Evolutionary conservation across 345 rosid genomes (phyloP).

Genomic region (Chamaenerion angustifolium): DNA sequence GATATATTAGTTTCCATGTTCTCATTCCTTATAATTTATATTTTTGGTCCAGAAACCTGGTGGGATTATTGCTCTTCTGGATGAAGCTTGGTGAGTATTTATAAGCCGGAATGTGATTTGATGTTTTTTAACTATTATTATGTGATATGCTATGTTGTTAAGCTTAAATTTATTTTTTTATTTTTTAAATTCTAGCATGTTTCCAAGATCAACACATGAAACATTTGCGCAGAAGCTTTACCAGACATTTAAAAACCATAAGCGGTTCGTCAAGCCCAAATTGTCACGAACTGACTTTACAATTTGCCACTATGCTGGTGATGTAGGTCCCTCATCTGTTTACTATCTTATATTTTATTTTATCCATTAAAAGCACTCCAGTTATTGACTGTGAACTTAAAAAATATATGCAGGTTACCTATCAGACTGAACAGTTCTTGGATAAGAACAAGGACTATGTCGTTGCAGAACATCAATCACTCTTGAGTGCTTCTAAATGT

Average conservation of each 20-base stretch:
- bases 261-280: conserved; percentile 88
- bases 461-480: conserved; percentile 93
- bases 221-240: conserved; percentile 96
- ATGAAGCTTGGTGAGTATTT: conserved; percentile 87
- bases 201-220: conserved; percentile 95
- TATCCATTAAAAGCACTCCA: not conserved
- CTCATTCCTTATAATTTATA: not conserved
- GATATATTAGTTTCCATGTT: too few species aligned
- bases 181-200: conserved; percentile 57
- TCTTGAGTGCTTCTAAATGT: conserved; percentile 74
- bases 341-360: not conserved
- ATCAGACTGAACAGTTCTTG: conserved; percentile 81
- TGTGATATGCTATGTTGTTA: not conserved
- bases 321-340: conserved; percentile 34
- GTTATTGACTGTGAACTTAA: not conserved
- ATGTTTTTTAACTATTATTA: not conserved
- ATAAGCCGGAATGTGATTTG: not conserved
- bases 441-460: conserved; percentile 98
- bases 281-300: conserved; percentile 91
- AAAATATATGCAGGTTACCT: conserved; percentile 51
- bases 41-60: conserved; percentile 74
- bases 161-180: too few species aligned
- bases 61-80: conserved; percentile 93
- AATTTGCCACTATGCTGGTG: conserved; percentile 94
- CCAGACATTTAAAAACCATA: conserved; percentile 84